phyloP scores from a whole-genome alignment of 2,329 filamentous ascomycete genomes.

The Coleophoma crateriformis region DNA sequence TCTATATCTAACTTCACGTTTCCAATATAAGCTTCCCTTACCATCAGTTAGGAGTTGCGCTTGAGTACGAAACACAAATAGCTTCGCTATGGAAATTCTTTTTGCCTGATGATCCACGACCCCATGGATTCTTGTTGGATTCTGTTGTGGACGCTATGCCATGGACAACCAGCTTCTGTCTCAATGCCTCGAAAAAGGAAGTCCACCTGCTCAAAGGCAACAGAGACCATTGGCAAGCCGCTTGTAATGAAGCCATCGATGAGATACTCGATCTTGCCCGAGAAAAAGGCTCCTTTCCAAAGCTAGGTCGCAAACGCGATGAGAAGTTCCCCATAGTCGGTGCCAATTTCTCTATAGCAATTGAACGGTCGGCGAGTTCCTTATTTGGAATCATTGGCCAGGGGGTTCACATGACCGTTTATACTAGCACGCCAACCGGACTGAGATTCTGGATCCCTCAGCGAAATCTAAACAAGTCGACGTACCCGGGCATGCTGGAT shows the following conservation, averaged over 20 bases:
- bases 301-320: slow-evolving; percentile 2
- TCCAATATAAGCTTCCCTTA: not conserved
- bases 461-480: slow-evolving; percentile 69
- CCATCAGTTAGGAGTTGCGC: not conserved
- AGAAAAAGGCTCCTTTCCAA: not conserved
- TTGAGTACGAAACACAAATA: not conserved
- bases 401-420: slow-evolving; percentile 75
- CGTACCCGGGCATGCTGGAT: slow-evolving; percentile 81
- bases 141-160: slow-evolving; percentile 6
- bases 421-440: slow-evolving; percentile 47
- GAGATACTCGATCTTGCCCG: not conserved
- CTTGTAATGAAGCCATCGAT: slow-evolving; percentile 1
- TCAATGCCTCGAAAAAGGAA: not conserved
- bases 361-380: slow-evolving; percentile 67
- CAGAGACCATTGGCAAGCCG: not conserved
- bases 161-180: slow-evolving; percentile 3
- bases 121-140: slow-evolving; percentile 2
- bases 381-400: slow-evolving; percentile 71
- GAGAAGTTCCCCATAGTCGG: slow-evolving; percentile 6
- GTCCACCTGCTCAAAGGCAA: slow-evolving; percentile 1
- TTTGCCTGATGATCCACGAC: slow-evolving; percentile 1
- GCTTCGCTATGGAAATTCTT: slow-evolving; percentile 20
- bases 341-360: slow-evolving; percentile 38
- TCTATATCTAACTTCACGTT: not conserved
- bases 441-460: slow-evolving; percentile 78